Percentiles rank a stretch among this genome's conserved stretches.
These are phyloP conservation scores for Penstemon newberryi DNA, from an alignment of 257 asterid species.

Conservation along the genomic window DNA sequence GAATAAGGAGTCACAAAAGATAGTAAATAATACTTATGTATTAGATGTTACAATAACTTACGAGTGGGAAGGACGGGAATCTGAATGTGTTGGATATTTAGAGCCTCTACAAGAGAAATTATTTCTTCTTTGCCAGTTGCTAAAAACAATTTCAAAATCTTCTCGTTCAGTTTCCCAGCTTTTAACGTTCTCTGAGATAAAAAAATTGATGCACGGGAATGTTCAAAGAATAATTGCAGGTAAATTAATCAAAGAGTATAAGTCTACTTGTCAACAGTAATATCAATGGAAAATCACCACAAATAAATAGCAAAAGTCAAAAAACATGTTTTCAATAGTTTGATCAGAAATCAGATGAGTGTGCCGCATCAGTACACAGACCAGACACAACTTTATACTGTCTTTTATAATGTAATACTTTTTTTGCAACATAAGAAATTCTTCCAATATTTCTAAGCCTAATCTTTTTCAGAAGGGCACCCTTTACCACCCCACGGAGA, in stretches of 20 bases:
- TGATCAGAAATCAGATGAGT: not conserved
- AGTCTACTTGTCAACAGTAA: not conserved
- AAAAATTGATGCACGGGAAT: constrained; percentile 44
- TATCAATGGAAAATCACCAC: not conserved
- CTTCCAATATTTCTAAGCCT: too few species aligned
- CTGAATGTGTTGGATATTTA: constrained; percentile 63
- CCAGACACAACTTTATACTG: not conserved
- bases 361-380: not conserved
- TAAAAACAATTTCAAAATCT: constrained; percentile 73
- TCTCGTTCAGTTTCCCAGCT: constrained; percentile 94
- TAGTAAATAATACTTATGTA: constrained; percentile 12
- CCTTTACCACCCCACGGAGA: too few species aligned
- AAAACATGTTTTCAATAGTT: not conserved
- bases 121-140: constrained; percentile 91
- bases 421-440: not conserved
- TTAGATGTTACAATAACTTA: constrained; percentile 31
- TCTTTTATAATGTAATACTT: not conserved
- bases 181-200: constrained; percentile 68
- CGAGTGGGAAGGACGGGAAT: constrained; percentile 60
- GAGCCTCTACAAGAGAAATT: constrained; percentile 58
- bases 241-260: not conserved
- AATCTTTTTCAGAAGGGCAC: too few species aligned
- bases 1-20: constrained; percentile 27
- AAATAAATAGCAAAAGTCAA: too few species aligned
- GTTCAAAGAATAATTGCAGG: constrained; percentile 16